Conservation (phyloP, 164 flowering plant species). For the Amborella trichopoda region DNA sequence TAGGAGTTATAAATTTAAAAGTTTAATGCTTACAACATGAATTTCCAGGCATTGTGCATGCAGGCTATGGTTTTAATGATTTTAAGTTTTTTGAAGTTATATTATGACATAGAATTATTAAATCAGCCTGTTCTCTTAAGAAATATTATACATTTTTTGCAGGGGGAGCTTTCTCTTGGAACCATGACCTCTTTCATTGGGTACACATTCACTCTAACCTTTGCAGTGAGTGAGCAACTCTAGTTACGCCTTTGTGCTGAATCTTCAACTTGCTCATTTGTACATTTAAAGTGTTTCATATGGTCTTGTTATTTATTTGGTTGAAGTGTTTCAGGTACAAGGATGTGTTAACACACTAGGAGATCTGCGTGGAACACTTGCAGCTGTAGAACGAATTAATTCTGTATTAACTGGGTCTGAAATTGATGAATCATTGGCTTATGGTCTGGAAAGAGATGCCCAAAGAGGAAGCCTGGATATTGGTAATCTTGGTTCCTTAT, state of each 20-base stretch:
- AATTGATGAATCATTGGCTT: conserved; percentile 79
- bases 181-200: conserved; percentile 90
- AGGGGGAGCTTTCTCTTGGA: conserved; percentile 93
- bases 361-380: conserved; percentile 84
- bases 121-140: too few relatives aligned
- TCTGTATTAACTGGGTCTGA: conserved; percentile 65
- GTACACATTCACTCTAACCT: conserved; percentile 90
- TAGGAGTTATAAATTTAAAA: too few relatives aligned
- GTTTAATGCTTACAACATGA: too few relatives aligned
- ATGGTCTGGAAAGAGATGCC: conserved; percentile 76
- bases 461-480: conserved; percentile 25
- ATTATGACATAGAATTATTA: too few relatives aligned
- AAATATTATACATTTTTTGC: conserved; percentile 17
- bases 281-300: not conserved
- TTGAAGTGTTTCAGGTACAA: conserved; percentile 59
- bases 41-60: too few relatives aligned
- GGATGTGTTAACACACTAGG: conserved; percentile 92
- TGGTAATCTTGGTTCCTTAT: conserved; percentile 37
- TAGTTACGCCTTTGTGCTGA: not conserved
- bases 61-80: too few relatives aligned
- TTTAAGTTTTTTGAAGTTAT: too few relatives aligned
- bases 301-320: conserved; percentile 8
- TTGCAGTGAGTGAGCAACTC: conserved; percentile 64
- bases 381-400: conserved; percentile 88
- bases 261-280: not conserved